Percentiles rank a stretch among this genome's conserved stretches.
phyloP scores from a whole-genome alignment of 148 eudicot species.

The Camellia japonica region DNA sequence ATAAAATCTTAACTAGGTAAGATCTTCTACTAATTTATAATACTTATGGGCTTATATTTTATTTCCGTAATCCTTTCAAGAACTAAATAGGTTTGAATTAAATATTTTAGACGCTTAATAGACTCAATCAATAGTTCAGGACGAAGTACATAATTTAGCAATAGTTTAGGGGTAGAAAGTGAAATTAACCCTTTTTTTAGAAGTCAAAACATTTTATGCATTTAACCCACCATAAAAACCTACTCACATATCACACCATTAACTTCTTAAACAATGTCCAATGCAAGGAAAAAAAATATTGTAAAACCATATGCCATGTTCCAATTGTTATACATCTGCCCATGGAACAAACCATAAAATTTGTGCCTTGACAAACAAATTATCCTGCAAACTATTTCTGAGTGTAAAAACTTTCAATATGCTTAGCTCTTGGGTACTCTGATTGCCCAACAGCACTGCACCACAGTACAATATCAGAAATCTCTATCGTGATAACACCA shows the following conservation, averaged over 20 bases:
- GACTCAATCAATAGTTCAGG: too few species aligned
- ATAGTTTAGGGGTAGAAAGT: too few species aligned
- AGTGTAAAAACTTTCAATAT: background rate
- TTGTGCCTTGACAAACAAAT: background rate
- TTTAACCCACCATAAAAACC: background rate
- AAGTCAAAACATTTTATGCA: background rate
- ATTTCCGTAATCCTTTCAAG: too few species aligned
- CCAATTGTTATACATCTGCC: background rate
- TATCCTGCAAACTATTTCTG: background rate
- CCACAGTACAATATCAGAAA: background rate
- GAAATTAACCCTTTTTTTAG: too few species aligned
- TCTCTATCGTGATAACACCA: background rate
- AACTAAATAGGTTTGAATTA: too few species aligned
- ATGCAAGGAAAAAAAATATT: background rate
- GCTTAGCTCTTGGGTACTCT: too few species aligned
- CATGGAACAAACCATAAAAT: background rate
- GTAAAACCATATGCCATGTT: background rate
- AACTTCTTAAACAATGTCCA: background rate
- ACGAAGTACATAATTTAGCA: too few species aligned
- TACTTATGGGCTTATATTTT: too few species aligned
- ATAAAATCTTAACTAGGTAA: too few species aligned
- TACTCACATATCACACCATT: background rate
- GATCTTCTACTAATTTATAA: too few species aligned
- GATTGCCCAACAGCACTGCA: background rate
- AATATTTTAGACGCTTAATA: too few species aligned